These are phyloP conservation scores for Pythium vanterpoolii DNA, from an alignment of 352 stramenopile species.

Conservation along the genomic window DNA sequence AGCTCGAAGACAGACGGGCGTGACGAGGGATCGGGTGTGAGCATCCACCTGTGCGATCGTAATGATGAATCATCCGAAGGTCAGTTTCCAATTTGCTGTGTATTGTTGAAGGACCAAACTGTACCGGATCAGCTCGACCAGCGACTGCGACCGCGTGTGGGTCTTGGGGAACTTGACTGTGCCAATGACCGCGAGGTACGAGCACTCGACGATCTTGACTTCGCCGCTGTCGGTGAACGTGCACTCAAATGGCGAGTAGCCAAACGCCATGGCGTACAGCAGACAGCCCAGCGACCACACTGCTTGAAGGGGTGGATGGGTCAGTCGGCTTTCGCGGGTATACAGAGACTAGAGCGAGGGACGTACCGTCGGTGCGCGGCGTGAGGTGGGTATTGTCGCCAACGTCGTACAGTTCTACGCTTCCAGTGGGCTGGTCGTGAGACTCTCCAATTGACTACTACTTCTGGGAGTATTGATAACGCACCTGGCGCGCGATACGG, in stretches of 20 bases:
- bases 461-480: not conserved
- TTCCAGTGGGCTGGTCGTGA: not conserved
- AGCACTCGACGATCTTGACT: constrained; percentile 77
- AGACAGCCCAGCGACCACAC: constrained; percentile 90
- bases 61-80: constrained; percentile 11
- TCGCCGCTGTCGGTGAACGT: constrained; percentile 70
- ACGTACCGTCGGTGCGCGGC: constrained; percentile 60
- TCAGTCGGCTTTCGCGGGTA: too few species aligned
- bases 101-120: not conserved
- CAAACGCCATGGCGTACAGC: constrained; percentile 87
- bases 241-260: constrained; percentile 89
- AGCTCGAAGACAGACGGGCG: constrained; percentile 65
- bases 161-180: constrained; percentile 71
- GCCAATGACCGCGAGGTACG: constrained; percentile 84
- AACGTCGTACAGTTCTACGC: constrained; percentile 85
- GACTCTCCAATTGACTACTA: not conserved
- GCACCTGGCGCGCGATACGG: constrained; percentile 81
- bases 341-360: constrained; percentile 1
- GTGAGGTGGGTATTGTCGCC: constrained; percentile 67
- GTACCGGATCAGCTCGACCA: constrained; percentile 76
- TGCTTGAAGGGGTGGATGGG: constrained; percentile 9
- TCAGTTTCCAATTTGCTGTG: not conserved
- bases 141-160: constrained; percentile 44
- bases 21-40: constrained; percentile 45
- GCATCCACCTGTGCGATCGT: constrained; percentile 59